Conservation (phyloP, 2,329 filamentous ascomycete genomes). For the Bisporella sp. region DNA sequence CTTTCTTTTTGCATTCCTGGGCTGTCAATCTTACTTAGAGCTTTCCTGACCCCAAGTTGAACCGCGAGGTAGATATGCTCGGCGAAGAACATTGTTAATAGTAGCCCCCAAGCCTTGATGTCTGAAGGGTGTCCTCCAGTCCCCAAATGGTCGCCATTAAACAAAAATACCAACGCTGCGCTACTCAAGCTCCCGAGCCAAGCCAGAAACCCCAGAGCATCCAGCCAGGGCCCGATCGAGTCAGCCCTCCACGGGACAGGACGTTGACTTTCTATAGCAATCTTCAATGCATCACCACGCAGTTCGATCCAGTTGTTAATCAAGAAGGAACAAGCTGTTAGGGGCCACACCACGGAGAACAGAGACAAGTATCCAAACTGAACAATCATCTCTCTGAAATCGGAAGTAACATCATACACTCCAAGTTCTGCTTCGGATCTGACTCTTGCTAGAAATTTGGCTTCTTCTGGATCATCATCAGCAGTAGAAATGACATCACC, state of each 20-base stretch:
- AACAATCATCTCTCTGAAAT: slow-evolving; percentile 90
- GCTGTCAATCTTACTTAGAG: slow-evolving; percentile 75
- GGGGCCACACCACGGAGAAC: slow-evolving; percentile 90
- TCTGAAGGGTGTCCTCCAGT: slow-evolving; percentile 59
- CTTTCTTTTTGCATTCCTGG: slow-evolving; percentile 81
- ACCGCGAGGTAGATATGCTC: slow-evolving; percentile 86
- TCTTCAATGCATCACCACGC: slow-evolving; percentile 89
- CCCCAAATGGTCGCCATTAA: slow-evolving; percentile 62
- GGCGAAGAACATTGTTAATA: slow-evolving; percentile 75
- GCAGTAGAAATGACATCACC: slow-evolving; percentile 32
- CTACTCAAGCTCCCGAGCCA: slow-evolving; percentile 90
- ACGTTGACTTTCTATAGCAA: slow-evolving; percentile 80
- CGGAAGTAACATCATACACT: slow-evolving; percentile 80
- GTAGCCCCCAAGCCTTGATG: slow-evolving; percentile 72
- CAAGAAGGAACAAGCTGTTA: slow-evolving; percentile 84
- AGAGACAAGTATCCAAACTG: slow-evolving; percentile 82
- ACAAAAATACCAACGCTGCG: slow-evolving; percentile 83
- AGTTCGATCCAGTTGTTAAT: slow-evolving; percentile 96
- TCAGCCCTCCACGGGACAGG: slow-evolving; percentile 87
- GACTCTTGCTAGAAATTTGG: slow-evolving; percentile 71
- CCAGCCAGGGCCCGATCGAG: slow-evolving; percentile 89
- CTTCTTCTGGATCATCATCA: slow-evolving; percentile 70
- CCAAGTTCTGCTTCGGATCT: slow-evolving; percentile 76
- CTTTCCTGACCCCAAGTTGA: slow-evolving; percentile 63
- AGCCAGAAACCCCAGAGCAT: slow-evolving; percentile 79